phyloP scores from a whole-genome alignment of 1,284 basidiomycete species.

The Porogramme epimiltina region DNA sequence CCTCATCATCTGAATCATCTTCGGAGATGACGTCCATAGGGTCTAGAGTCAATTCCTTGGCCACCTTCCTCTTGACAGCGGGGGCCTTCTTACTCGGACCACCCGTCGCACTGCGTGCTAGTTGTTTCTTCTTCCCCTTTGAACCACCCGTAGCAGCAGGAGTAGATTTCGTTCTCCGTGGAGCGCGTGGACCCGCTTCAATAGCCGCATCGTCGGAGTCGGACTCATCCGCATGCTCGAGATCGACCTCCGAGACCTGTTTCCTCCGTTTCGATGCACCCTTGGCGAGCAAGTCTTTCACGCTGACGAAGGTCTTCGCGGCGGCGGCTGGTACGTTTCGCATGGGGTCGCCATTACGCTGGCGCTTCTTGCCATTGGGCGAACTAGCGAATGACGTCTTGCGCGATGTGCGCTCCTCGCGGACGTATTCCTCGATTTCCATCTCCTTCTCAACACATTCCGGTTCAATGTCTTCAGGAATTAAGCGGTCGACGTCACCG shows the following conservation, averaged over 20 bases:
- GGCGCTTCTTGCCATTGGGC: slow-evolving; percentile 59
- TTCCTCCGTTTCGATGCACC: slow-evolving; percentile 39
- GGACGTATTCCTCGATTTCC: slow-evolving; percentile 74
- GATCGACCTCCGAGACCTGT: slow-evolving; percentile 28
- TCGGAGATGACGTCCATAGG: too few relatives aligned
- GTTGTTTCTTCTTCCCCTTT: slow-evolving; percentile 34
- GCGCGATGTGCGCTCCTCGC: slow-evolving; percentile 44
- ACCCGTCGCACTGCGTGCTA: slow-evolving; percentile 14
- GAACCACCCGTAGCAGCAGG: slow-evolving; percentile 29
- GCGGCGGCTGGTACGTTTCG: slow-evolving; percentile 72
- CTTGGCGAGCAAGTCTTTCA: slow-evolving; percentile 59
- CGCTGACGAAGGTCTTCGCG: slow-evolving; percentile 62
- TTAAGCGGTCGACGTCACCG: slow-evolving; percentile 84
- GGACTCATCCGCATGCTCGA: slow-evolving; percentile 60
- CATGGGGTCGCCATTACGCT: slow-evolving; percentile 64
- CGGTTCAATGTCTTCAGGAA: slow-evolving; percentile 81
- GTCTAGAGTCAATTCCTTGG: too few relatives aligned
- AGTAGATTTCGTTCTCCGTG: slow-evolving; percentile 53
- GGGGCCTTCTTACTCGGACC: slow-evolving; percentile 29
- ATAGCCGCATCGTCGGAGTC: slow-evolving; percentile 68
- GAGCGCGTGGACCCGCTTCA: slow-evolving; percentile 46
- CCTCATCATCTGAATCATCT: slow-evolving; percentile 57
- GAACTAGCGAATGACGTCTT: slow-evolving; percentile 31
- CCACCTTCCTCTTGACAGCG: slow-evolving; percentile 23
- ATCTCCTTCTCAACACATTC: slow-evolving; percentile 81